Evolutionary conservation across 805 yeast species (phyloP).

Genomic region (Sugiyamaella valdiviana): DNA sequence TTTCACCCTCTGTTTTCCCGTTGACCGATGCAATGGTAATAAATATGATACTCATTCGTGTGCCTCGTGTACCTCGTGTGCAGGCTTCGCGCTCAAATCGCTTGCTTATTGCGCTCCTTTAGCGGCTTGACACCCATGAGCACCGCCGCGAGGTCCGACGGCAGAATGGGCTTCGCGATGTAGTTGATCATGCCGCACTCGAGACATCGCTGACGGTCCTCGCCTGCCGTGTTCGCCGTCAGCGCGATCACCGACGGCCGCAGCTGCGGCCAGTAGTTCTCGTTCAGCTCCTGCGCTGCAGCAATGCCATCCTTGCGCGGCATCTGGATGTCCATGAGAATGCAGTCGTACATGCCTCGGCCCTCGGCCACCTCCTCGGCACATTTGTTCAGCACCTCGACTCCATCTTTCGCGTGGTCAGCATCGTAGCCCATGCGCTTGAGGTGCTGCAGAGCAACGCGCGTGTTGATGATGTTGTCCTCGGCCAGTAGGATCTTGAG

Average conservation of each 20-base stretch:
- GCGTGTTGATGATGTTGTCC: constrained; percentile 45
- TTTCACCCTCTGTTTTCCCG: no score
- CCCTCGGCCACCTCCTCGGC: constrained; percentile 25
- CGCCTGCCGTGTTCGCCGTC: constrained; percentile 50
- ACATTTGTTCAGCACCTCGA: constrained; percentile 38
- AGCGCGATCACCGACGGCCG: constrained; percentile 42
- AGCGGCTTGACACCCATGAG: constrained; percentile 27
- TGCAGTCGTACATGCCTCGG: constrained; percentile 42
- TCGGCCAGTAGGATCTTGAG: constrained; percentile 47
- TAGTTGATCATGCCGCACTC: constrained; percentile 50
- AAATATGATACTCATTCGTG: background rate
- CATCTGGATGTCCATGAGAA: constrained; percentile 54
- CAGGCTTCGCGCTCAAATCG: background rate
- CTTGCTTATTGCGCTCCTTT: constrained; percentile 10
- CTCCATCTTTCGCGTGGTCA: constrained; percentile 49
- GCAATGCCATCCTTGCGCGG: constrained; percentile 50
- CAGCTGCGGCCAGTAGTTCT: constrained; percentile 28
- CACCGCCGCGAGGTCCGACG: constrained; percentile 38
- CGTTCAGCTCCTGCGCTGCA: constrained; percentile 38
- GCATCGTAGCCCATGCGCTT: constrained; percentile 45
- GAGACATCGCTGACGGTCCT: constrained; percentile 43
- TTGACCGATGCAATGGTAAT: no score
- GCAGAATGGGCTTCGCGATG: constrained; percentile 48
- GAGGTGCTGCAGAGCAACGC: constrained; percentile 46
- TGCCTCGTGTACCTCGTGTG: background rate